Conservation (phyloP, 306 rosid species). For the Glycyrrhiza uralensis region DNA sequence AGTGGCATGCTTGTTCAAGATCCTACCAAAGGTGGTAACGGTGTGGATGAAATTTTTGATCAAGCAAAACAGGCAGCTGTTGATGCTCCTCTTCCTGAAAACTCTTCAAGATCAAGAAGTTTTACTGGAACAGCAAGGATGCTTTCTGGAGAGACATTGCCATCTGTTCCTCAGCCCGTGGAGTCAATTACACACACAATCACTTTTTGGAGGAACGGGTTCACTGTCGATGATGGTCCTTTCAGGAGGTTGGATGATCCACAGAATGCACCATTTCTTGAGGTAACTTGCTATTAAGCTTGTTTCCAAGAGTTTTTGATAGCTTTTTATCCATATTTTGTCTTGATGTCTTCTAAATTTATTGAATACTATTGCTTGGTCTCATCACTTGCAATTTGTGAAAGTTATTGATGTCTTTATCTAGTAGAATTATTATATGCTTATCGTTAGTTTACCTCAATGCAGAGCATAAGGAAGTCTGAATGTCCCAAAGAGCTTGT, state of each 20-base stretch:
- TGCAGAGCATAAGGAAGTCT: constrained; percentile 86
- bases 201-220: constrained; percentile 92
- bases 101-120: constrained; percentile 55
- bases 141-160: constrained; percentile 74
- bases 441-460: constrained; percentile 24
- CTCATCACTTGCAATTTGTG: not conserved
- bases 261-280: constrained; percentile 69
- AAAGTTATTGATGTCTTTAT: not conserved
- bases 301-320: not conserved
- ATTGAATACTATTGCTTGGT: not conserved
- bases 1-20: constrained; percentile 97
- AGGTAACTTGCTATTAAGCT: constrained; percentile 45
- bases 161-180: constrained; percentile 59
- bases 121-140: constrained; percentile 81
- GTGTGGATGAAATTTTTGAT: constrained; percentile 65
- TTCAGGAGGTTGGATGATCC: constrained; percentile 74
- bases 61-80: constrained; percentile 58
- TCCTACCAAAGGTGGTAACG: constrained; percentile 55
- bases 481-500: constrained; percentile 87
- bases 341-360: not conserved
- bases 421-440: not conserved
- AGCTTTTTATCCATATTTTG: not conserved
- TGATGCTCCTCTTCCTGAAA: constrained; percentile 39
- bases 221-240: constrained; percentile 76
- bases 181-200: constrained; percentile 48